A percentile compares a stretch with the other conserved stretches of the same genome.
phyloP scores from a whole-genome alignment of 352 stramenopile genomes.

The Phytophthora tubulina region DNA sequence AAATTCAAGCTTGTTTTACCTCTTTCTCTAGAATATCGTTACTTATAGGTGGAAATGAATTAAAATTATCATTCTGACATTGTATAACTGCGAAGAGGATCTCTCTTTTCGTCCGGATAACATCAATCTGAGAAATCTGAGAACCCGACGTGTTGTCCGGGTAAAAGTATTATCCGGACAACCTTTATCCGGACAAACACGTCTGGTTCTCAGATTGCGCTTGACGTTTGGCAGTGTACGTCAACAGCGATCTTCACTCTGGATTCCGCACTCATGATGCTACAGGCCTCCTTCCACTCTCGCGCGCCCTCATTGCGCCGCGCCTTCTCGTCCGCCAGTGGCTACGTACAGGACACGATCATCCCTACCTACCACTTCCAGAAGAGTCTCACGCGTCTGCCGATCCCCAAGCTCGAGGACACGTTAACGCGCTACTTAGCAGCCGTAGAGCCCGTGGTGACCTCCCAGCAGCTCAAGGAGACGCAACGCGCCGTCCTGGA shows the following conservation, averaged over 20 bases:
- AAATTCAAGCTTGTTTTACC: background rate
- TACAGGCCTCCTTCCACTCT: conserved; percentile 2
- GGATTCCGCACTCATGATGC: conserved; percentile 20
- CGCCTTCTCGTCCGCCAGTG: conserved; percentile 37
- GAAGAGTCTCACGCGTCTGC: conserved; percentile 83
- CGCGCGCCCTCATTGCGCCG: conserved; percentile 21
- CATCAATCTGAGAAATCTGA: too few species aligned
- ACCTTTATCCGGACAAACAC: conserved; percentile 4
- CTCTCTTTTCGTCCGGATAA: too few species aligned
- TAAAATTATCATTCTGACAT: too few species aligned
- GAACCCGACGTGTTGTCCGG: too few species aligned
- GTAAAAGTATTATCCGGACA: background rate
- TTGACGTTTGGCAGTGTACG: conserved; percentile 19
- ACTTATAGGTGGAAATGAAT: too few species aligned
- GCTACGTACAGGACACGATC: conserved; percentile 87
- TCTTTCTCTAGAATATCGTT: background rate
- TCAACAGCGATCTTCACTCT: conserved; percentile 28
- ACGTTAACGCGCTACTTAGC: conserved; percentile 81
- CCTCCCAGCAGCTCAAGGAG: conserved; percentile 59
- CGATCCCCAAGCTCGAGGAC: conserved; percentile 91
- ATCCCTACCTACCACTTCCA: conserved; percentile 92
- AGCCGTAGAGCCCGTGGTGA: conserved; percentile 81
- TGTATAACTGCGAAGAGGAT: too few species aligned
- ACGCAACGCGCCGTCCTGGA: conserved; percentile 61
- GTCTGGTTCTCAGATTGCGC: conserved; percentile 4